Evolutionary conservation across 2,329 filamentous ascomycete genomes (phyloP).

Genomic region (Beauveria pseudobassiana): DNA sequence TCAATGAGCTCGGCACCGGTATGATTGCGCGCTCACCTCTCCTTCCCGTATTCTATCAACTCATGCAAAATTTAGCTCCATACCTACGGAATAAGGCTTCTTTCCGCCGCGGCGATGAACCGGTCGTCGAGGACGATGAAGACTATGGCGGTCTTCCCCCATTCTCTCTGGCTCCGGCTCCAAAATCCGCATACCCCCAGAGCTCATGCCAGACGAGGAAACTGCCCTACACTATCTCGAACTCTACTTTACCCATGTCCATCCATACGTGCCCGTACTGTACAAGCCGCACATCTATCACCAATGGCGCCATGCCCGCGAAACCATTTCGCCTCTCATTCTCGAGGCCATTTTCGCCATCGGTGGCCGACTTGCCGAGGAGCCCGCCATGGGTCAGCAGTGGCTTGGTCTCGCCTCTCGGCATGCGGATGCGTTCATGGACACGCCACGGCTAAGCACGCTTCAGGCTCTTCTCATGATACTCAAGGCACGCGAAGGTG

Average conservation of each 20-base stretch:
- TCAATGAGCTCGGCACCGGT: slow-evolving; percentile 84
- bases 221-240: slow-evolving; percentile 79
- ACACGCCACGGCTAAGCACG: slow-evolving; percentile 81
- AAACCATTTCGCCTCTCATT: slow-evolving; percentile 81
- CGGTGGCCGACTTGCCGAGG: slow-evolving; percentile 73
- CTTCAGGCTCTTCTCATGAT: slow-evolving; percentile 84
- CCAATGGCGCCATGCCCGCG: slow-evolving; percentile 77
- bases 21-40: slow-evolving; percentile 24
- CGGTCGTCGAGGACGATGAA: slow-evolving; percentile 62
- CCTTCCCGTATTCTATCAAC: slow-evolving; percentile 7
- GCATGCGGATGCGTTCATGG: slow-evolving; percentile 90
- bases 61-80: slow-evolving; percentile 48
- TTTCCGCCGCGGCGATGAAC: slow-evolving; percentile 47
- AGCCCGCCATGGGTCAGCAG: slow-evolving; percentile 76
- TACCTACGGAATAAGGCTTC: slow-evolving; percentile 65
- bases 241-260: slow-evolving; percentile 83
- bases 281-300: slow-evolving; percentile 77
- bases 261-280: slow-evolving; percentile 86
- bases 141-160: slow-evolving; percentile 69
- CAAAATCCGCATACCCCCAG: slow-evolving; percentile 80
- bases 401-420: slow-evolving; percentile 87
- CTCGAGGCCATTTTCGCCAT: slow-evolving; percentile 90
- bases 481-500: slow-evolving; percentile 85
- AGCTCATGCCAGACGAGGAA: slow-evolving; percentile 85
- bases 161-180: slow-evolving; percentile 61